These are phyloP conservation scores for Leccinum rimulosum DNA, from an alignment of 768 basidiomycete genomes.

Conservation along the genomic window DNA sequence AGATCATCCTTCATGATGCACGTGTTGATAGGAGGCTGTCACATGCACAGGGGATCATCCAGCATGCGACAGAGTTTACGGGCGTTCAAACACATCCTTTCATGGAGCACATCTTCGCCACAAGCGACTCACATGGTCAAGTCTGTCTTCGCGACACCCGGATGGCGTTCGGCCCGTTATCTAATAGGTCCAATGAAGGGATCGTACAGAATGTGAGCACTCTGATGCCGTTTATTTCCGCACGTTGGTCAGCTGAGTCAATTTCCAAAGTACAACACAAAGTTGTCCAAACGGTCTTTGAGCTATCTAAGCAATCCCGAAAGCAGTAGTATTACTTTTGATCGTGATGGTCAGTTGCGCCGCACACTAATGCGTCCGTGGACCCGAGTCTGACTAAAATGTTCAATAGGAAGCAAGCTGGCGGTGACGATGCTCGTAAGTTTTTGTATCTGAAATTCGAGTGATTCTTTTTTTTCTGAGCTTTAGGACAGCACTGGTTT, in stretches of 20 bases:
- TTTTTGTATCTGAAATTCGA: not conserved
- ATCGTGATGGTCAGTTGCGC: slow-evolving; percentile 53
- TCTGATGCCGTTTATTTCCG: slow-evolving; percentile 4
- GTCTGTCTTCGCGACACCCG: slow-evolving; percentile 69
- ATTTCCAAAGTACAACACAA: slow-evolving; percentile 43
- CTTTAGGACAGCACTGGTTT: slow-evolving; percentile 50
- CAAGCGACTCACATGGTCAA: slow-evolving; percentile 54
- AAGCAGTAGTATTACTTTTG: slow-evolving; percentile 64
- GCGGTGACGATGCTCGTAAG: slow-evolving; percentile 68
- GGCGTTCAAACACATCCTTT: slow-evolving; percentile 65
- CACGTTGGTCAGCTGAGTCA: slow-evolving; percentile 26
- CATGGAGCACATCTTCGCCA: slow-evolving; percentile 68
- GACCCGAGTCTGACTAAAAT: not conserved
- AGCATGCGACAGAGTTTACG: slow-evolving; percentile 55
- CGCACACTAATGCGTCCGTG: slow-evolving; percentile 3
- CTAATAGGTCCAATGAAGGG: slow-evolving; percentile 45
- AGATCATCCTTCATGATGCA: slow-evolving; percentile 59
- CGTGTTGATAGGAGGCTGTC: slow-evolving; percentile 38
- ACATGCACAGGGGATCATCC: slow-evolving; percentile 50
- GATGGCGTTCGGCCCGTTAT: slow-evolving; percentile 66
- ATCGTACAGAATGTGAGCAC: slow-evolving; percentile 42
- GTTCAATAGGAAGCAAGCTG: slow-evolving; percentile 51
- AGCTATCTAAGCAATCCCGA: slow-evolving; percentile 56
- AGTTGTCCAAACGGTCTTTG: slow-evolving; percentile 40
- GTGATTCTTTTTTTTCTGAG: not conserved